phyloP scores from a whole-genome alignment of 768 basidiomycete species.

The Amanita pseudoporphyria region DNA sequence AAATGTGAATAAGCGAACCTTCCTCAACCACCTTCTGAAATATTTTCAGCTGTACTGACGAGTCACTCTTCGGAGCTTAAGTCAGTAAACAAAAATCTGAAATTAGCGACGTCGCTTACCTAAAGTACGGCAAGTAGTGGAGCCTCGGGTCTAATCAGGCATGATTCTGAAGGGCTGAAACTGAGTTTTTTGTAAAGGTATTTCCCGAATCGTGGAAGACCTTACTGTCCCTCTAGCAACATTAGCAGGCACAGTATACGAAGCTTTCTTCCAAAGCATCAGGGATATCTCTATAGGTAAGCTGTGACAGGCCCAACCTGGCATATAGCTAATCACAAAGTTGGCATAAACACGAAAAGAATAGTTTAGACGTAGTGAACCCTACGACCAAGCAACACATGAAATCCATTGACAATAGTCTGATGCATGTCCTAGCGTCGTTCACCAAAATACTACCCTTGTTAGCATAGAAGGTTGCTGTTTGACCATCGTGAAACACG shows the following conservation, averaged over 20 bases:
- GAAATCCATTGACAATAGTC: slow-evolving; percentile 89
- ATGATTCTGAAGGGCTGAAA: too few species aligned
- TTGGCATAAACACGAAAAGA: slow-evolving; percentile 4
- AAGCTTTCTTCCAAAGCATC: slow-evolving; percentile 37
- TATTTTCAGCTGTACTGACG: slow-evolving; percentile 70
- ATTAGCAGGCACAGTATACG: slow-evolving; percentile 42
- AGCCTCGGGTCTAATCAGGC: too few species aligned
- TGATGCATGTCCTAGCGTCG: slow-evolving; percentile 77
- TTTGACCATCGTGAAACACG: slow-evolving; percentile 91
- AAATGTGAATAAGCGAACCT: slow-evolving; percentile 30
- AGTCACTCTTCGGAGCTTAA: slow-evolving; percentile 43
- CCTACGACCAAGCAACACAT: slow-evolving; percentile 64
- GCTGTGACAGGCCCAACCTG: slow-evolving; percentile 98
- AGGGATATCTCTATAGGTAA: slow-evolving; percentile 74
- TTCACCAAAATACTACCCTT: not conserved
- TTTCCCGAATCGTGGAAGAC: too few species aligned
- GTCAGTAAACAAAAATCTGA: not conserved
- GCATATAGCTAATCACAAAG: slow-evolving; percentile 59
- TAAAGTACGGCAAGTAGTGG: too few species aligned
- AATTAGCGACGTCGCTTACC: too few species aligned
- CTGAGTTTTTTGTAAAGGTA: too few species aligned
- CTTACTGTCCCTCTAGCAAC: slow-evolving; percentile 63
- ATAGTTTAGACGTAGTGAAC: slow-evolving; percentile 55
- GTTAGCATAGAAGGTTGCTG: slow-evolving; percentile 21
- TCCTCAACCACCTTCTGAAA: slow-evolving; percentile 85